Conservation (phyloP, 1,139 yeast species). For the Candida sanyaensis region DNA sequence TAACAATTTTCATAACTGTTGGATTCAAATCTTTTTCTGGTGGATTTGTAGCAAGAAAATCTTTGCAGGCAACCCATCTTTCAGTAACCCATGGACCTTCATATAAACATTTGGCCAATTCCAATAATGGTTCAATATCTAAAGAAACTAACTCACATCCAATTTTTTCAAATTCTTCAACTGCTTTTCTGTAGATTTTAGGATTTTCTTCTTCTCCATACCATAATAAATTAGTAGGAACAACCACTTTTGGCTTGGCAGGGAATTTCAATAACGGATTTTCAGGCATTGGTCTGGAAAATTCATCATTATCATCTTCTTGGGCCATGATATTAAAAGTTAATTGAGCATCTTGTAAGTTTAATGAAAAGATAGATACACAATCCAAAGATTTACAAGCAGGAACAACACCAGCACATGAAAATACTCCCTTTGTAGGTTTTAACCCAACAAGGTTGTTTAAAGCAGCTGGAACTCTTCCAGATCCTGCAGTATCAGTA, state of each 20-base stretch:
- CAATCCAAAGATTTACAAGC: conserved; percentile 95
- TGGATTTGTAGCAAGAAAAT: conserved; percentile 73
- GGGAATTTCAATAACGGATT: conserved; percentile 64
- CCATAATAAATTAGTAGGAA: conserved; percentile 76
- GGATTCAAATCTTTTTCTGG: conserved; percentile 76
- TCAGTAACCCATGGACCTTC: conserved; percentile 99
- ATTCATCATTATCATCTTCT: conserved; percentile 76
- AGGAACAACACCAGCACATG: conserved; percentile 91
- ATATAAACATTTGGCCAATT: conserved; percentile 84
- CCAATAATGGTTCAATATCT: conserved; percentile 74
- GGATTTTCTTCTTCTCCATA: conserved; percentile 81
- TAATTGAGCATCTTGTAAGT: conserved; percentile 78
- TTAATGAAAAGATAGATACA: conserved; percentile 80
- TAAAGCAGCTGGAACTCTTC: conserved; percentile 96
- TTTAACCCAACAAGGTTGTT: conserved; percentile 90
- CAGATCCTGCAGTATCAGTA: conserved; percentile 98
- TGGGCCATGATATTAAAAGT: conserved; percentile 70
- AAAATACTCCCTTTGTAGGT: conserved; percentile 86
- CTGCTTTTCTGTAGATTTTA: conserved; percentile 60
- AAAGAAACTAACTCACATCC: conserved; percentile 58
- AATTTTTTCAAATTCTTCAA: conserved; percentile 56
- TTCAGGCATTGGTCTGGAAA: conserved; percentile 71
- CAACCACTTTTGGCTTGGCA: conserved; percentile 64
- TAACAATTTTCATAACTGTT: conserved; percentile 74
- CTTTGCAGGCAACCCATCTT: conserved; percentile 80